Evolutionary conservation across 345 rosid species (phyloP).

Genomic region (Rhizophora mangle): DNA sequence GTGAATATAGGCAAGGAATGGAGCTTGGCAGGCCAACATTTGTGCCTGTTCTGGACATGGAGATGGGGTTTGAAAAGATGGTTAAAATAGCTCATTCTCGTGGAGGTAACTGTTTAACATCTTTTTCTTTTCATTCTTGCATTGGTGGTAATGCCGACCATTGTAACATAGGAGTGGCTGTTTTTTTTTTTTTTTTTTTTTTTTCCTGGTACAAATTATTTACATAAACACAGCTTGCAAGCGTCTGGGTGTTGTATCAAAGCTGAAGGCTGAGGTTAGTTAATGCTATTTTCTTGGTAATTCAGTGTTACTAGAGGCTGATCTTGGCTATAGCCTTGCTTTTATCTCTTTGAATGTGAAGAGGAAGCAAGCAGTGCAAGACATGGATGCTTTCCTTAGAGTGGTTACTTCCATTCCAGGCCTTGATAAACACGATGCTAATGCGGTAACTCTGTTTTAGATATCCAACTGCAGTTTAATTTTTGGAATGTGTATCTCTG

Average conservation of each 20-base stretch:
- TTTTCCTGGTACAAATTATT: neutral
- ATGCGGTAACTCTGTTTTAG: conserved; percentile 41
- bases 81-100: conserved; percentile 80
- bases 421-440: conserved; percentile 82
- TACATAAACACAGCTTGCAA: conserved; percentile 62
- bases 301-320: too few relatives aligned
- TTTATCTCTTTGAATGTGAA: conserved; percentile 32
- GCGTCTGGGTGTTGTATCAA: conserved; percentile 55
- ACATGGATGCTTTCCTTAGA: conserved; percentile 52
- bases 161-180: neutral
- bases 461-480: neutral
- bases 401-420: conserved; percentile 76
- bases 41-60: conserved; percentile 70
- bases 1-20: conserved; percentile 51
- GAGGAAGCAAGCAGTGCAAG: conserved; percentile 64
- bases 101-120: conserved; percentile 46
- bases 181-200: neutral
- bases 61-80: conserved; percentile 96
- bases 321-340: neutral
- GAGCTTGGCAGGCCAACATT: conserved; percentile 86
- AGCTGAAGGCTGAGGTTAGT: conserved; percentile 80
- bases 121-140: neutral
- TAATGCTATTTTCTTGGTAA: neutral
- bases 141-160: neutral
- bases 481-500: neutral